phyloP scores from a whole-genome alignment of 1,284 basidiomycete genomes.

The Salmacisia buchloeana region DNA sequence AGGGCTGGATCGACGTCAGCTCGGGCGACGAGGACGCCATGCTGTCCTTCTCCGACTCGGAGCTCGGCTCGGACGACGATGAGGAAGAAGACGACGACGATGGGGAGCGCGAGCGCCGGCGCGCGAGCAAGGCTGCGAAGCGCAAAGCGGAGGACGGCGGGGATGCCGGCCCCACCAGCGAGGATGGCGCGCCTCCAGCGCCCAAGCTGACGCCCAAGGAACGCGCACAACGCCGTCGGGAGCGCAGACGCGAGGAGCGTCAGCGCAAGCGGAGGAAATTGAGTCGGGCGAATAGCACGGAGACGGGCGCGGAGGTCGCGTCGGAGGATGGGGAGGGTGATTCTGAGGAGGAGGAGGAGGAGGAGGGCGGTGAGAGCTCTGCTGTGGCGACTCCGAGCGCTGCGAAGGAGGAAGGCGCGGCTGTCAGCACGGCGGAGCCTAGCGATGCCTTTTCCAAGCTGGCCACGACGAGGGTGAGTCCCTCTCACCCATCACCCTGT shows the following conservation, averaged over 20 bases:
- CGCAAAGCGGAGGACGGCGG: conserved; percentile 9
- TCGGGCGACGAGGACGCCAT: conserved; percentile 64
- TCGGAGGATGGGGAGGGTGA: conserved; percentile 37
- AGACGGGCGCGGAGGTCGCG: conserved; percentile 33
- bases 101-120: conserved; percentile 18
- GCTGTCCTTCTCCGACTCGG: conserved; percentile 54
- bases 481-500: not conserved
- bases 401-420: conserved; percentile 8
- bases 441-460: conserved; percentile 39
- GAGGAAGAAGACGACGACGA: conserved; percentile 64
- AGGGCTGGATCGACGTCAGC: conserved; percentile 76
- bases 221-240: conserved; percentile 17
- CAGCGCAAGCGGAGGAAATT: conserved; percentile 31
- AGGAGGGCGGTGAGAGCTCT: conserved; percentile 23
- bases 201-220: conserved; percentile 15
- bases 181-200: conserved; percentile 31
- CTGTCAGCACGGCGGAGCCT: conserved; percentile 16
- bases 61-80: conserved; percentile 49
- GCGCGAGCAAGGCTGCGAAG: conserved; percentile 14
- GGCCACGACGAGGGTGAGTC: conserved; percentile 55
- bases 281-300: conserved; percentile 27
- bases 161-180: conserved; percentile 19
- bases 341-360: conserved; percentile 29
- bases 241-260: conserved; percentile 23
- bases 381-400: conserved; percentile 10